Evolutionary conservation across 345 rosid species (phyloP).

Genomic region (Iberis pinnata): DNA sequence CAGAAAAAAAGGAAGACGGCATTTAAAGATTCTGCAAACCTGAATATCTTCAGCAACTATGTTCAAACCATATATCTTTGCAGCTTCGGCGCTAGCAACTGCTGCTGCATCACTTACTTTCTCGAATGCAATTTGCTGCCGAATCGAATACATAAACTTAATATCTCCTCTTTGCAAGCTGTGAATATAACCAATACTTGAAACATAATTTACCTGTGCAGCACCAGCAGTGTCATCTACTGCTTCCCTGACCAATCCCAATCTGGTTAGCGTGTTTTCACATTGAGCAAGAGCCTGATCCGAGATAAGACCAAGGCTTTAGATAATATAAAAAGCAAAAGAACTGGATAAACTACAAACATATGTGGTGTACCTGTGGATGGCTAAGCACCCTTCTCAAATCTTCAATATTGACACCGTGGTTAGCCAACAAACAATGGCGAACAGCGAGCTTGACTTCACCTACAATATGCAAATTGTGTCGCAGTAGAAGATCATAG

Average conservation of each 20-base stretch:
- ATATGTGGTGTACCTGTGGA: conserved; percentile 61
- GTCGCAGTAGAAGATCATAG: conserved; percentile 86
- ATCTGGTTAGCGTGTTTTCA: conserved; percentile 71
- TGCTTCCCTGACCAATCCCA: conserved; percentile 85
- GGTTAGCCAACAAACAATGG: conserved; percentile 90
- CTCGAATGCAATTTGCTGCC: conserved; percentile 63
- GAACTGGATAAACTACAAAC: neutral
- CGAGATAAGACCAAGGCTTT: neutral
- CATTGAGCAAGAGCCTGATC: conserved; percentile 96
- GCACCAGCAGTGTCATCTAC: conserved; percentile 97
- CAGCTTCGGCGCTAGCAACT: conserved; percentile 88
- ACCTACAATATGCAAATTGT: conserved; percentile 90
- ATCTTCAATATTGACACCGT: conserved; percentile 69
- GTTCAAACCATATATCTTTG: conserved; percentile 69
- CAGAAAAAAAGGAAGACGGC: neutral
- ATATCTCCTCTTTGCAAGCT: conserved; percentile 8
- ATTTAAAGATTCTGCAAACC: conserved; percentile 37
- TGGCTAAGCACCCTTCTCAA: conserved; percentile 89
- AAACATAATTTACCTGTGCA: conserved; percentile 53
- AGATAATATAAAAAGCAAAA: neutral
- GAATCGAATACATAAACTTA: conserved; percentile 4
- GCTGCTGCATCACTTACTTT: conserved; percentile 69
- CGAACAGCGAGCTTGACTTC: conserved; percentile 87
- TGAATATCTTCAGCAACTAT: conserved; percentile 89
- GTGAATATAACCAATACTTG: neutral